Evolutionary conservation across 2,329 filamentous ascomycete genomes (phyloP), one percentile per base, ranked within the genome.

Genomic region (Aspergillus pseudoglaucus): DNA sequence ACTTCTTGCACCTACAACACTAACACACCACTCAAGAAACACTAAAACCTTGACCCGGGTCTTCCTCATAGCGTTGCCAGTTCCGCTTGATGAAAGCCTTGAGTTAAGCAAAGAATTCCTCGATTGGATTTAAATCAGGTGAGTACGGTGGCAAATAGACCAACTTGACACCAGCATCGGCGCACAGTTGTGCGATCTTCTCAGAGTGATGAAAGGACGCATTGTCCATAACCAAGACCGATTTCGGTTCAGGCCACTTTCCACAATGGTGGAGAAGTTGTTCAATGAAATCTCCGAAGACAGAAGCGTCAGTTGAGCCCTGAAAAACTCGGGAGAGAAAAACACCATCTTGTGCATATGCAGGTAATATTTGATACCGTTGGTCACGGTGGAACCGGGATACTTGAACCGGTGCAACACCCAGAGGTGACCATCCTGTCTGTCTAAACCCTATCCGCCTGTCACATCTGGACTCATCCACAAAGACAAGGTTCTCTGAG

Each of bases 141-240:
- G 58, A 67, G 52, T 66, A 67, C 20, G 59, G 64, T 14, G 63
- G 56, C 37, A 66, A 53, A 54, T 59, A 65, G 37, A 55, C 41
- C 20, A 66, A 49, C 52, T 58, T 58, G n/a, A 64, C 60, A 30
- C 62, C 56, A 39, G 57, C 56, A n/a, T n/a, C n/a, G n/a, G n/a
- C n/a, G n/a, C n/a, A n/a, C n/a, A n/a, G n/a, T n/a, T n/a, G n/a
- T n/a, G n/a, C n/a, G n/a, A n/a, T n/a, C n/a, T n/a, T n/a, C n/a
- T n/a, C n/a, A n/a, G 22, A 22, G 22, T 6, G 22, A 5, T 22
- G 22, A 22, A 22, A 22, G 1, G 22, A 22, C 1, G 22, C 22
- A 5, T 22, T 22, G 4, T 22, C 22, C 22, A 22, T 22, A 5
- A 22, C 5, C 4, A 22, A 6, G 5, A 22, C 22, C 3, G 22